These are phyloP conservation scores for Cyberlindnera xylosilytica DNA, from an alignment of 805 yeast species.

Conservation along the genomic window DNA sequence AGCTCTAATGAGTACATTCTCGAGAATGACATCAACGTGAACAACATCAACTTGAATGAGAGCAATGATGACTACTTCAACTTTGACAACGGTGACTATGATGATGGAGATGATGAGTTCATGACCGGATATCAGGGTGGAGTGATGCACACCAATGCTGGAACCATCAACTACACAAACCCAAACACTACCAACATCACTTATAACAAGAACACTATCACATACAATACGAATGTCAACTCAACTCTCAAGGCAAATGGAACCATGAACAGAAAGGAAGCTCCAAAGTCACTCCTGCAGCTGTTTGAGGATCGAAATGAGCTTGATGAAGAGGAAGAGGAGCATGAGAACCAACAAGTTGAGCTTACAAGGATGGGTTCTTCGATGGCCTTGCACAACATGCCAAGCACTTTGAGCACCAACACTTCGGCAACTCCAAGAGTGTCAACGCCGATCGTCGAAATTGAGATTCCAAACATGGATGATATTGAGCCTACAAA, in stretches of 20 bases:
- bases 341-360: slow-evolving; percentile 4
- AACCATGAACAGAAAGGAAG: slow-evolving; percentile 39
- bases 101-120: slow-evolving; percentile 29
- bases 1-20: slow-evolving; percentile 70
- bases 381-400: slow-evolving; percentile 17
- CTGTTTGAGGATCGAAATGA: slow-evolving; percentile 57
- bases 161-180: slow-evolving; percentile 22
- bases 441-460: slow-evolving; percentile 54
- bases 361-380: slow-evolving; percentile 24
- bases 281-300: slow-evolving; percentile 71
- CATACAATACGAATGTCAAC: slow-evolving; percentile 24
- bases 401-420: slow-evolving; percentile 12
- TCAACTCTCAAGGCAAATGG: slow-evolving; percentile 27
- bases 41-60: slow-evolving; percentile 29
- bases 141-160: slow-evolving; percentile 14
- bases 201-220: slow-evolving; percentile 30
- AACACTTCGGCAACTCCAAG: slow-evolving; percentile 24
- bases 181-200: slow-evolving; percentile 20
- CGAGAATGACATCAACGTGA: slow-evolving; percentile 60
- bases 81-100: slow-evolving; percentile 22
- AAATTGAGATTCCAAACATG: slow-evolving; percentile 70
- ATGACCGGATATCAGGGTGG: slow-evolving; percentile 25
- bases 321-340: slow-evolving; percentile 27
- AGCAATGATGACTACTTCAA: slow-evolving; percentile 24
- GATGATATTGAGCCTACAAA: slow-evolving; percentile 34